Evolutionary conservation across 768 basidiomycete genomes (phyloP).

Genomic region (Crassisporium funariophilum): DNA sequence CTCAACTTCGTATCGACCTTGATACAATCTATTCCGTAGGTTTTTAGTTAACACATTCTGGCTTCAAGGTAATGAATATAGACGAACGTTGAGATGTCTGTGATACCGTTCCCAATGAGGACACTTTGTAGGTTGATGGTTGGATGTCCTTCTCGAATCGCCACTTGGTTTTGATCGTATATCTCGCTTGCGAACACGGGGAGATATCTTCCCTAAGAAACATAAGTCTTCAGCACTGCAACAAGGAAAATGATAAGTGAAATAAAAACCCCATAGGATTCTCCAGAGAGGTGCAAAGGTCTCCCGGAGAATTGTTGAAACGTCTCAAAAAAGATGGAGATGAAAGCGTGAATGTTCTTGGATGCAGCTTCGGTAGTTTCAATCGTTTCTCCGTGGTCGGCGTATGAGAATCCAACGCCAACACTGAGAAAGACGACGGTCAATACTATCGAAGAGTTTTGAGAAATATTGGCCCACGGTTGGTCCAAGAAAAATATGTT

Average conservation of each 20-base stretch:
- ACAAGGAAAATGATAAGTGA: not conserved
- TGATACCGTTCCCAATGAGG: slow-evolving; percentile 65
- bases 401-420: slow-evolving; percentile 73
- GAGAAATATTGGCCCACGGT: slow-evolving; percentile 34
- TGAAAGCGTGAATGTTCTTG: slow-evolving; percentile 72
- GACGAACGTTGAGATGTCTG: slow-evolving; percentile 40
- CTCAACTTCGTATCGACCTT: slow-evolving; percentile 58
- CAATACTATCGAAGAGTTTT: not conserved
- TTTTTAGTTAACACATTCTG: not conserved
- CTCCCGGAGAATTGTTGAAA: slow-evolving; percentile 73
- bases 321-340: slow-evolving; percentile 78
- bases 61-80: not conserved
- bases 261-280: slow-evolving; percentile 67
- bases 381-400: slow-evolving; percentile 67
- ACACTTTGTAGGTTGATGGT: slow-evolving; percentile 70
- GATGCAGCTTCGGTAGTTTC: slow-evolving; percentile 83
- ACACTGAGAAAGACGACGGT: slow-evolving; percentile 42
- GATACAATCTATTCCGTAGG: slow-evolving; percentile 34
- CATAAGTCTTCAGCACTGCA: slow-evolving; percentile 10
- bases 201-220: slow-evolving; percentile 61
- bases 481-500: slow-evolving; percentile 78
- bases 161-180: slow-evolving; percentile 66
- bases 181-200: slow-evolving; percentile 79
- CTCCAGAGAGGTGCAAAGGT: slow-evolving; percentile 72
- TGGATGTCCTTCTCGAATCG: slow-evolving; percentile 49